phyloP scores from a whole-genome alignment of 805 yeast genomes.

The Candida morakotiae region DNA sequence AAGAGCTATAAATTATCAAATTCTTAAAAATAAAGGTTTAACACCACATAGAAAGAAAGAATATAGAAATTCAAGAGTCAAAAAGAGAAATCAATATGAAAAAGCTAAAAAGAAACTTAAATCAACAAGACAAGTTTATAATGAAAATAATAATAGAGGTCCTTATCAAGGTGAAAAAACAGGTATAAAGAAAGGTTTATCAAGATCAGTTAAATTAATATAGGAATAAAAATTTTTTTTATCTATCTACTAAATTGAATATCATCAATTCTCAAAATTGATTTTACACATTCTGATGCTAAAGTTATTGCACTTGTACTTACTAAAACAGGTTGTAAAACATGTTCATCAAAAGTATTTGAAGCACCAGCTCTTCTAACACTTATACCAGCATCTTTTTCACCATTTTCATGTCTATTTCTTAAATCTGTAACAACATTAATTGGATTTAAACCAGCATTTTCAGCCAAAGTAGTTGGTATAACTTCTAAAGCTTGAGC shows the following conservation, averaged over 20 bases:
- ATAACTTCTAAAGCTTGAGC: slow-evolving; percentile 89
- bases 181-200: slow-evolving; percentile 92
- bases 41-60: slow-evolving; percentile 93
- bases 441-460: slow-evolving; percentile 89
- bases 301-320: slow-evolving; percentile 90
- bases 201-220: slow-evolving; percentile 82
- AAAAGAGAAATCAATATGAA: slow-evolving; percentile 96
- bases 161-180: slow-evolving; percentile 93
- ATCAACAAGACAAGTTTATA: slow-evolving; percentile 86
- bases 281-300: slow-evolving; percentile 95
- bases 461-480: slow-evolving; percentile 92
- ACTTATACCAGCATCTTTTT: slow-evolving; percentile 89
- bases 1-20: slow-evolving; percentile 93
- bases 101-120: slow-evolving; percentile 90
- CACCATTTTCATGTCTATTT: slow-evolving; percentile 87
- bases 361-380: slow-evolving; percentile 92
- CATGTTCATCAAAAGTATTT: slow-evolving; percentile 89
- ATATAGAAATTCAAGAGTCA: slow-evolving; percentile 91
- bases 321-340: slow-evolving; percentile 93
- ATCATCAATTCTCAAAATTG: slow-evolving; percentile 94
- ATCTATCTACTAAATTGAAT: slow-evolving; percentile 68
- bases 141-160: slow-evolving; percentile 56
- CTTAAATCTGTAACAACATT: slow-evolving; percentile 90
- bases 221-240: slow-evolving; percentile 12
- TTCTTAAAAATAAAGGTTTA: slow-evolving; percentile 92